A percentile compares a stretch with the other conserved stretches of the same genome.
Conservation (phyloP, 2,329 filamentous ascomycete genomes). For the Falciphora oryzae region DNA sequence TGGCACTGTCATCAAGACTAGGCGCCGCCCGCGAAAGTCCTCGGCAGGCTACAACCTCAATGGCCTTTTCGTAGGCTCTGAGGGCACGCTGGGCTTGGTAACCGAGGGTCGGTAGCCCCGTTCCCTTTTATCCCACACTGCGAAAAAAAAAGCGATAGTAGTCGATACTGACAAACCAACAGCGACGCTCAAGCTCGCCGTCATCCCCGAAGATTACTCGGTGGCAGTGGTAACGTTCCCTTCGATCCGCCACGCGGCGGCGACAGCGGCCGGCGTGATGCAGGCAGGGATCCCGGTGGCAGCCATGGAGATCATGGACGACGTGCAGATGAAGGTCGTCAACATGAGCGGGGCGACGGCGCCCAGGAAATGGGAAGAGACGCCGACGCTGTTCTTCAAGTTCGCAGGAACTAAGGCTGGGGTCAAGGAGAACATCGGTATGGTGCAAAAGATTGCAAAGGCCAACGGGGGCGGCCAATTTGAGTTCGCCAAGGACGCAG, state of each 20-base stretch:
- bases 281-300: constrained; percentile 67
- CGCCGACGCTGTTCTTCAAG: constrained; percentile 78
- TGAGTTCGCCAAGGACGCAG: constrained; percentile 67
- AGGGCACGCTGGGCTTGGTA: constrained; percentile 85
- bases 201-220: constrained; percentile 68
- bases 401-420: constrained; percentile 73
- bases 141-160: not conserved
- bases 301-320: constrained; percentile 83
- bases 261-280: constrained; percentile 70
- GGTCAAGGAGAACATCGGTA: constrained; percentile 70
- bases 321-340: constrained; percentile 79
- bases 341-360: constrained; percentile 67
- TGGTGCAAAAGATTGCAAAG: constrained; percentile 63
- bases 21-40: constrained; percentile 70
- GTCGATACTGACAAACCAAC: constrained; percentile 1
- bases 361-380: constrained; percentile 65
- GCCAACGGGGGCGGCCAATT: constrained; percentile 60
- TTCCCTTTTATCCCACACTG: not conserved
- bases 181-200: constrained; percentile 73
- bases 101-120: constrained; percentile 54
- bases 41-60: constrained; percentile 82
- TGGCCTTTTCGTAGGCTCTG: constrained; percentile 72
- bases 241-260: constrained; percentile 67
- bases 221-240: constrained; percentile 79
- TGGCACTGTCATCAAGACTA: constrained; percentile 73